Conservation (phyloP, 1,139 yeast species). For the Zygosaccharomyces sapae region DNA sequence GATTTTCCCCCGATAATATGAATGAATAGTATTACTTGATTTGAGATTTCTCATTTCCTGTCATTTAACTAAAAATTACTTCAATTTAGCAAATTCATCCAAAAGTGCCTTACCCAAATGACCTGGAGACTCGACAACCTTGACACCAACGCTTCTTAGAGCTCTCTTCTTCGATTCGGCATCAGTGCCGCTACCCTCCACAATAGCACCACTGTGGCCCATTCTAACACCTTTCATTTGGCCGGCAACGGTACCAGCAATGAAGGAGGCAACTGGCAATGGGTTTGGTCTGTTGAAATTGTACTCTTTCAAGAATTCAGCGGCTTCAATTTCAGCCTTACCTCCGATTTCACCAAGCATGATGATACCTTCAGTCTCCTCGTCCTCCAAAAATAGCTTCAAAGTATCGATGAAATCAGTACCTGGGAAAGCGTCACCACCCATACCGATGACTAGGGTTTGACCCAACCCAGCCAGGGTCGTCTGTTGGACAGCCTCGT, state of each 20-base stretch:
- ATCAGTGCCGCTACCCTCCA: conserved; percentile 98
- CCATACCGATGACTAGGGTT: conserved; percentile 96
- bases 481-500: conserved; percentile 99
- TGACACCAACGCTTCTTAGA: conserved; percentile 84
- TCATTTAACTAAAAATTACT: conserved; percentile 8
- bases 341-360: conserved; percentile 99
- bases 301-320: conserved; percentile 87
- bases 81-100: conserved; percentile 64
- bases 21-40: neutral
- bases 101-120: conserved; percentile 92
- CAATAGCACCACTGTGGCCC: conserved; percentile 99
- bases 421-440: conserved; percentile 99
- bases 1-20: neutral
- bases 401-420: conserved; percentile 97
- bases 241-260: conserved; percentile 98
- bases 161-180: conserved; percentile 96
- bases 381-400: conserved; percentile 83
- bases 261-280: conserved; percentile 96
- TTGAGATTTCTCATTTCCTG: no score
- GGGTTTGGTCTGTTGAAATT: conserved; percentile 89
- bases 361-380: conserved; percentile 94
- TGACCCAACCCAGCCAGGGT: conserved; percentile 96
- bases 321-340: conserved; percentile 98
- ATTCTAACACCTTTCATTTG: conserved; percentile 92
- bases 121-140: conserved; percentile 95